Percentiles rank a stretch among this genome's conserved stretches.
These are phyloP conservation scores for Lipomyces japonicus DNA, from an alignment of 805 yeast genomes.

Conservation along the genomic window DNA sequence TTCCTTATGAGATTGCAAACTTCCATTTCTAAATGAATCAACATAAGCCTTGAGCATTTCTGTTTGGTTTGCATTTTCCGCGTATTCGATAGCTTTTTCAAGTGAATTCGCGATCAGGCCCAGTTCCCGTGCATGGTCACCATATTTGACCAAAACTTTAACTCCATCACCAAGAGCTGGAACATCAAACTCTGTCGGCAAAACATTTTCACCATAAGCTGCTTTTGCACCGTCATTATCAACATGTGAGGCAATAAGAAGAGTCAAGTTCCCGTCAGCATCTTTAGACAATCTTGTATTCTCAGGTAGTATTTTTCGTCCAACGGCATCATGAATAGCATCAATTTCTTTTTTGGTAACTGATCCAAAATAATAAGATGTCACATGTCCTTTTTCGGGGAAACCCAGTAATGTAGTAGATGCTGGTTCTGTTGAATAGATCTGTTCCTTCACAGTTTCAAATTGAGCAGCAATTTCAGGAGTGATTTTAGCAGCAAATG, in stretches of 20 bases:
- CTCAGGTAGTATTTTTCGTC: conserved; percentile 65
- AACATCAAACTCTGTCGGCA: conserved; percentile 43
- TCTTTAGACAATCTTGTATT: conserved; percentile 71
- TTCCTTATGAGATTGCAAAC: conserved; percentile 77
- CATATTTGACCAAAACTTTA: conserved; percentile 56
- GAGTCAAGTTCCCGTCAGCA: conserved; percentile 45
- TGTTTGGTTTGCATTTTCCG: conserved; percentile 68
- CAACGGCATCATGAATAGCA: conserved; percentile 61
- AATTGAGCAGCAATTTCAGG: conserved; percentile 37
- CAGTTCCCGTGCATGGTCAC: conserved; percentile 73
- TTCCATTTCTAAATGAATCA: conserved; percentile 71
- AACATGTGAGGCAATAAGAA: conserved; percentile 64
- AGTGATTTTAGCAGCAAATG: conserved; percentile 43
- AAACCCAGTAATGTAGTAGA: conserved; percentile 62
- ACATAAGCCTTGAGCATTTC: conserved; percentile 64
- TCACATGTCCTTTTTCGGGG: conserved; percentile 70
- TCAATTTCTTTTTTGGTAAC: conserved; percentile 59
- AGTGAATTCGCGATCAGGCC: conserved; percentile 53
- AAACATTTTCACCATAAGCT: conserved; percentile 42
- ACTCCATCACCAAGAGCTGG: conserved; percentile 43
- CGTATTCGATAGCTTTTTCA: conserved; percentile 53
- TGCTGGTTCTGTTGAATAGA: conserved; percentile 51
- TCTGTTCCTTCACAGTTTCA: conserved; percentile 37
- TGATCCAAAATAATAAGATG: conserved; percentile 65
- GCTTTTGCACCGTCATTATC: conserved; percentile 4